Evolutionary conservation across 2,329 filamentous ascomycete species (phyloP), one percentile per base, ranked within the genome.

Genomic region (Fusarium sp.): DNA sequence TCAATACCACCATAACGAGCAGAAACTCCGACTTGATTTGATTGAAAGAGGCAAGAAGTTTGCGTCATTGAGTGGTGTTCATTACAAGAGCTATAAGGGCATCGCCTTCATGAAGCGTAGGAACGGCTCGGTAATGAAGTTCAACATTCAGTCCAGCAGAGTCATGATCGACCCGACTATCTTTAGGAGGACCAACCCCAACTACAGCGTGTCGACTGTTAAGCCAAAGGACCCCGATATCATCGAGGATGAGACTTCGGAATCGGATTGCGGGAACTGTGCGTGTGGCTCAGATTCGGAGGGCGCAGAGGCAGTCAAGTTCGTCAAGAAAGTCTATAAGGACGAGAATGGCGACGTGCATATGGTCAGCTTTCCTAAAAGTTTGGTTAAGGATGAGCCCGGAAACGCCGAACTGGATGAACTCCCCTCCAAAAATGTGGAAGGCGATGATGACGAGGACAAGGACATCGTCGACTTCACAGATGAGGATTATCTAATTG

Each of bases 91-190:
- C 78, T 93, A 95, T 81, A 92, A 95, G 62, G 95, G 95, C 6
- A 90, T 97, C 83, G 94, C 93, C 0, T 97, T 94, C 82, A 90
- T 91, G 84, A 97, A 96, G 85, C 92, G 93, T 81, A 94, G 94
- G 85, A 92, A 92, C 77, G 85, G 72, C 9, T 54, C 64, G 26
- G 87, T 66, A 20, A 84, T 93, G 79, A 96, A 94, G 81, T 92
- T 97, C 82, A 94, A 94, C 79, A 92, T 97, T 81, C 94, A 95
- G 72, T 93, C 95, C 70, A 93, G 94, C 24, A 91, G 95, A 36
- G 88, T 97, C 72, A 98, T 98, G 94, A 87, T 98, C 30, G 95
- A 98, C 79, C 90, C 94, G 0, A 90, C 90, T 8, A 93, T 93
- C 47, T 95, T 97, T 83, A 90, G 94, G 14, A 90, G 94, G 39